phyloP scores from a whole-genome alignment of 306 rosid species.

The Cucurbita moschata region DNA sequence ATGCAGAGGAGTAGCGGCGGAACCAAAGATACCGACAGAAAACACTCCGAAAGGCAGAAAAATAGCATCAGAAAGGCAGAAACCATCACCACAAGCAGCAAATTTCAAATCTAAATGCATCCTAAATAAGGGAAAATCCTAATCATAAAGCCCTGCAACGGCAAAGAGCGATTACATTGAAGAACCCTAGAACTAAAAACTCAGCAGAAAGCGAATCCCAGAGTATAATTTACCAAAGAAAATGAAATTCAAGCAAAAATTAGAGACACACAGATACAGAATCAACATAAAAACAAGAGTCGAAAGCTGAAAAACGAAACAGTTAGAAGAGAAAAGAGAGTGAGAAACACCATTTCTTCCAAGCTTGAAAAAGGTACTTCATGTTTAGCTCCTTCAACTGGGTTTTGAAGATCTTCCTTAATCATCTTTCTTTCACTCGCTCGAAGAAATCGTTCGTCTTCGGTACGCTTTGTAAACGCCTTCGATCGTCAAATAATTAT shows the following conservation, averaged over 20 bases:
- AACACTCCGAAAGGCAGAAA: background rate
- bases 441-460: too few relatives aligned
- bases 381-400: conserved; percentile 27
- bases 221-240: background rate
- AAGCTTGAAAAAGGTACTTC: conserved; percentile 33
- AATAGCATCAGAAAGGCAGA: background rate
- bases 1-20: background rate
- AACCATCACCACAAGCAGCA: background rate
- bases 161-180: background rate
- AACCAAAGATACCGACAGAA: background rate
- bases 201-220: background rate
- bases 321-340: background rate
- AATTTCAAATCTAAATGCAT: background rate
- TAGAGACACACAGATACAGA: background rate
- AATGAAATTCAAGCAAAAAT: background rate
- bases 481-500: too few relatives aligned
- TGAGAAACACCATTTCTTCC: conserved; percentile 74
- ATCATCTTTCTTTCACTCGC: too few relatives aligned
- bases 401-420: background rate
- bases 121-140: background rate
- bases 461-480: too few relatives aligned
- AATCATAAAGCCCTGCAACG: background rate
- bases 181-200: background rate
- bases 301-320: background rate
- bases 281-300: background rate